Evolutionary conservation across 257 asterid genomes (phyloP).

Genomic region (Ilex asprella): DNA sequence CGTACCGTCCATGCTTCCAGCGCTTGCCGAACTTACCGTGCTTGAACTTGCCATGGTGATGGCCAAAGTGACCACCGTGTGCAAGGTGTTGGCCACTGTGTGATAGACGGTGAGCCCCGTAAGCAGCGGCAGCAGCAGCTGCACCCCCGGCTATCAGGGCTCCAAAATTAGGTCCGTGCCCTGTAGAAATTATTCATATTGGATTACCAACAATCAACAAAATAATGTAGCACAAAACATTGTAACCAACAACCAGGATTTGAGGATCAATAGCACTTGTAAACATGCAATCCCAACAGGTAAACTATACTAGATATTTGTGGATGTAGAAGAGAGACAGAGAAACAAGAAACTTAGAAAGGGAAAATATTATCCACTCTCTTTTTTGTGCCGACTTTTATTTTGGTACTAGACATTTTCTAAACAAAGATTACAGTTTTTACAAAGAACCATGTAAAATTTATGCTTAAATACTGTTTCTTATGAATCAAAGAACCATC

Average conservation of each 20-base stretch:
- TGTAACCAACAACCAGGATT: background rate
- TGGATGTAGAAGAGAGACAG: too few relatives aligned
- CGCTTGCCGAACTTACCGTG: slow-evolving; percentile 55
- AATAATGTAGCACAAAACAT: background rate
- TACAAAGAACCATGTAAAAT: too few relatives aligned
- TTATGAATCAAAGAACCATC: too few relatives aligned
- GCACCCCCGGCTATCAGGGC: slow-evolving; percentile 81
- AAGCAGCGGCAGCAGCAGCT: slow-evolving; percentile 79
- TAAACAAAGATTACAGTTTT: too few relatives aligned
- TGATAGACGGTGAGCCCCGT: slow-evolving; percentile 71
- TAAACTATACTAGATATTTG: too few relatives aligned
- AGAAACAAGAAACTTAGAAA: too few relatives aligned
- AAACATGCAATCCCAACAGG: too few relatives aligned
- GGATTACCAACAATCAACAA: slow-evolving; percentile 5
- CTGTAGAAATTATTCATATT: slow-evolving; percentile 24
- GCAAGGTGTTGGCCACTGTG: slow-evolving; percentile 45
- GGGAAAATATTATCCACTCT: too few relatives aligned
- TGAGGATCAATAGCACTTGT: too few relatives aligned
- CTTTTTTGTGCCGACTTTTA: too few relatives aligned
- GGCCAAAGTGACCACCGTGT: slow-evolving; percentile 54
- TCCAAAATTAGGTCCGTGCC: slow-evolving; percentile 46
- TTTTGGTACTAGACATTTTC: too few relatives aligned
- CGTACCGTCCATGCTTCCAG: slow-evolving; percentile 40
- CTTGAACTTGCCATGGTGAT: slow-evolving; percentile 57
- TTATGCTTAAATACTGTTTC: too few relatives aligned